Evolutionary conservation across 1,284 basidiomycete species (phyloP), one percentile per base, ranked within the genome.

Genomic region (Afroboletus lepidellus): DNA sequence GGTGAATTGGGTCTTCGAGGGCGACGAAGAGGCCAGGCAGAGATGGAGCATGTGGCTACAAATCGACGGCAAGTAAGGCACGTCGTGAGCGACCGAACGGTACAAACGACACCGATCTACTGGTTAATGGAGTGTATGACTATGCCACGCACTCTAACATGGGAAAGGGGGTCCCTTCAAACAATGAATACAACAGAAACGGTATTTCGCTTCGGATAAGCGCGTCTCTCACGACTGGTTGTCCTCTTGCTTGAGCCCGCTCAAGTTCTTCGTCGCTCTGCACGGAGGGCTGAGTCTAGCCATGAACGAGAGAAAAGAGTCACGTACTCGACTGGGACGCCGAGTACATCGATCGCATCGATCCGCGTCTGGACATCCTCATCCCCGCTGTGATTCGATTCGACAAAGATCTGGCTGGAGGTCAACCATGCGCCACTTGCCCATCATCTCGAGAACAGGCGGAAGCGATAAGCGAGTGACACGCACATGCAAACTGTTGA

Each of bases 11-110:
- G 73, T 80, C 18, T 94, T 92, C 57, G 77, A 87, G 41, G 93
- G 92, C 1, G 77, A 72, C 8, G 84, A 84, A 41, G 85, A 86
- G 56, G 87, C 91, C 59, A 75, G 74, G 52, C 74, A 65, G 56
- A 70, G 78, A 55, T 96, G 93, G 93, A 80, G 77, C 47, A 86
- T 85, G 80, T 92, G 90, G 86, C 69, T 86, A 51, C 85, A 87
- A 59, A 77, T 87, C 24, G 81, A 84, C 54, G 81, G 83, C 23
- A 85, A 83, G 58, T 79, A 36, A 57, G 32, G 27, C 44, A 30
- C 24, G 33, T 48, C 36, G 15, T 16, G 8, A 37, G 8, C 21
- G 24, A 30, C 6, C n/a, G 23, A 34, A 41, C 2, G 20, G 23
- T 20, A 42, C 41, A 29, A 25, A 42, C 41, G 27, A 51, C 34